phyloP scores from a whole-genome alignment of 768 basidiomycete genomes.

The Tylopilus rubrobrunneus region DNA sequence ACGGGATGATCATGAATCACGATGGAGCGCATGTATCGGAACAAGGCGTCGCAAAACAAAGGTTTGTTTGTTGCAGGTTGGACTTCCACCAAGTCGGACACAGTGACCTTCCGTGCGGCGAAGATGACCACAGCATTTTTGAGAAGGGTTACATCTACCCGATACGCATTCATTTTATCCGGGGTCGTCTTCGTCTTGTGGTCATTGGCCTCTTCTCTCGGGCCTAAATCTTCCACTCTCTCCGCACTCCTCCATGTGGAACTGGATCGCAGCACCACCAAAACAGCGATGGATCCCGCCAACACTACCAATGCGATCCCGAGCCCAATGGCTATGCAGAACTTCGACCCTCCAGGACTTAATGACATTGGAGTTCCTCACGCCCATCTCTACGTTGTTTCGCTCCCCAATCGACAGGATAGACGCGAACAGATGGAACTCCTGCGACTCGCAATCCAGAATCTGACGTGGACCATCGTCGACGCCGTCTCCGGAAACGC shows the following conservation, averaged over 20 bases:
- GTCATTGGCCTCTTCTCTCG: conserved; percentile 10
- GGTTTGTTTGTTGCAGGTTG: too few relatives aligned
- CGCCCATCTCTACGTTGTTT: conserved; percentile 50
- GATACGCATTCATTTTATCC: conserved; percentile 21
- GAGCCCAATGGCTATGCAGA: not conserved
- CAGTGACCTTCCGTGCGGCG: too few relatives aligned
- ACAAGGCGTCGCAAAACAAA: too few relatives aligned
- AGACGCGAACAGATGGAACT: conserved; percentile 56
- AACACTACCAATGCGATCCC: too few relatives aligned
- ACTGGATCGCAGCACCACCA: conserved; percentile 1
- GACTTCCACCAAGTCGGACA: too few relatives aligned
- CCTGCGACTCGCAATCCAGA: conserved; percentile 40
- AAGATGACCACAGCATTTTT: conserved; percentile 10
- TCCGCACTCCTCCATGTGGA: conserved; percentile 16
- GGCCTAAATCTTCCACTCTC: conserved; percentile 11
- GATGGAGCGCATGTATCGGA: too few relatives aligned
- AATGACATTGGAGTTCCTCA: conserved; percentile 37
- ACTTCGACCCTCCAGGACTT: not conserved
- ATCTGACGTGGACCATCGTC: conserved; percentile 50
- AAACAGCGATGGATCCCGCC: too few relatives aligned
- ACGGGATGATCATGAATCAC: too few relatives aligned
- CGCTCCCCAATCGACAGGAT: conserved; percentile 53
- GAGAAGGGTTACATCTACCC: conserved; percentile 13
- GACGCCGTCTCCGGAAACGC: conserved; percentile 44
- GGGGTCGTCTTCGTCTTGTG: conserved; percentile 20